Percentiles rank a stretch among this genome's conserved stretches.
Evolutionary conservation across 164 flowering plant species (phyloP).

Genomic region (Magnolia sinica): DNA sequence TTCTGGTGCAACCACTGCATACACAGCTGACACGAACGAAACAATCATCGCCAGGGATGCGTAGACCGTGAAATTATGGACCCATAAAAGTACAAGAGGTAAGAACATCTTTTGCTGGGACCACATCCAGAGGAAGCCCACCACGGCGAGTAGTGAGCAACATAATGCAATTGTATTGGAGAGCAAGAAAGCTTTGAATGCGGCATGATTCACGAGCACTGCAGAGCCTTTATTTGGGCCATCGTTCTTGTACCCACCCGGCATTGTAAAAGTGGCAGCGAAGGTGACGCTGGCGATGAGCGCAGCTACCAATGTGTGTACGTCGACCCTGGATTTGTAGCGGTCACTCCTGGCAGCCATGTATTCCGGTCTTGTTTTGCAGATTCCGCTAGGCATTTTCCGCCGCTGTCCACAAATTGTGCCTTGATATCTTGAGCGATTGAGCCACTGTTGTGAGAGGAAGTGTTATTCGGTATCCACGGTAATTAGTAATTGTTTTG

Average conservation of each 20-base stretch:
- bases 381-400: neutral
- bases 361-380: neutral
- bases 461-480: neutral
- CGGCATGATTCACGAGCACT: neutral
- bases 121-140: neutral
- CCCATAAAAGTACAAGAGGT: neutral
- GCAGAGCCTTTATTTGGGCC: neutral
- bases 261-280: constrained; percentile 1
- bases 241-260: neutral
- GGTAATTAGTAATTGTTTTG: no score
- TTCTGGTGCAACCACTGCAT: neutral
- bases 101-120: neutral
- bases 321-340: neutral
- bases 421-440: neutral
- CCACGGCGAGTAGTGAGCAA: neutral
- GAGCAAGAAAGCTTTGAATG: neutral
- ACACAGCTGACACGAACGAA: neutral
- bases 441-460: neutral
- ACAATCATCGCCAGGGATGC: neutral
- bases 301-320: neutral
- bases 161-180: neutral
- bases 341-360: neutral
- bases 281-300: neutral
- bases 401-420: neutral
- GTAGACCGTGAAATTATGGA: neutral